phyloP scores from a whole-genome alignment of 768 basidiomycete genomes.

The Daedaleopsis sinensis region DNA sequence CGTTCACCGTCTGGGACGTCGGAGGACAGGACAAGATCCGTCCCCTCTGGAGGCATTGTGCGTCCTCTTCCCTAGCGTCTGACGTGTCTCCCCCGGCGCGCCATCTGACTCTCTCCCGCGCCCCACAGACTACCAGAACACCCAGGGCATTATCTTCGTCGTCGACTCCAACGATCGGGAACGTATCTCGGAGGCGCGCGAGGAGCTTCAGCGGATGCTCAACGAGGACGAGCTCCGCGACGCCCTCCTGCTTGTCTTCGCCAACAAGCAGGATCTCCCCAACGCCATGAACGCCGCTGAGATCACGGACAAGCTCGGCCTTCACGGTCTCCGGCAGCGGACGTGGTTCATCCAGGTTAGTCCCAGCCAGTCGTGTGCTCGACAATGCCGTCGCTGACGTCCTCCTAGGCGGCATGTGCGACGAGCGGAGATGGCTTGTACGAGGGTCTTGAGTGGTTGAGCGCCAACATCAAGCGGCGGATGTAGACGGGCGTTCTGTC shows the following conservation, averaged over 20 bases:
- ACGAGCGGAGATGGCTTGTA: constrained; percentile 98
- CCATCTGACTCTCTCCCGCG: constrained; percentile 17
- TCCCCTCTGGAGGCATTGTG: constrained; percentile 99
- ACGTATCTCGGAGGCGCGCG: constrained; percentile 98
- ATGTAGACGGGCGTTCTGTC: constrained; percentile 51
- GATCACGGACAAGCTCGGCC: constrained; percentile 99
- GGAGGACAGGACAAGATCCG: constrained; percentile 99
- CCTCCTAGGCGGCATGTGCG: constrained; percentile 87
- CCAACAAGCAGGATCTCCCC: constrained; percentile 99
- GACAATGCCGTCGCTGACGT: constrained; percentile 1
- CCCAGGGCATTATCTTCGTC: constrained; percentile 99
- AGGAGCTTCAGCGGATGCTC: constrained; percentile 99
- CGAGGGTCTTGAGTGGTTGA: constrained; percentile 98
- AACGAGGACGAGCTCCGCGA: constrained; percentile 99
- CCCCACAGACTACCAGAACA: constrained; percentile 96
- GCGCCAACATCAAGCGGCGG: constrained; percentile 86
- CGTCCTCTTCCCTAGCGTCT: constrained; percentile 38
- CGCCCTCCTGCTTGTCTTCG: constrained; percentile 97
- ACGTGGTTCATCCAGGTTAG: constrained; percentile 97
- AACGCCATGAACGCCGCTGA: constrained; percentile 99
- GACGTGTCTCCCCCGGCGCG: constrained; percentile 14
- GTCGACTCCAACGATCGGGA: constrained; percentile 99
- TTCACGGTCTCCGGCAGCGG: constrained; percentile 95
- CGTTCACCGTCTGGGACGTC: constrained; percentile 99
- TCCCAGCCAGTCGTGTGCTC: constrained; percentile 21